Conservation (phyloP, 306 rosid species). For the Oxytropis ochrocephala region DNA sequence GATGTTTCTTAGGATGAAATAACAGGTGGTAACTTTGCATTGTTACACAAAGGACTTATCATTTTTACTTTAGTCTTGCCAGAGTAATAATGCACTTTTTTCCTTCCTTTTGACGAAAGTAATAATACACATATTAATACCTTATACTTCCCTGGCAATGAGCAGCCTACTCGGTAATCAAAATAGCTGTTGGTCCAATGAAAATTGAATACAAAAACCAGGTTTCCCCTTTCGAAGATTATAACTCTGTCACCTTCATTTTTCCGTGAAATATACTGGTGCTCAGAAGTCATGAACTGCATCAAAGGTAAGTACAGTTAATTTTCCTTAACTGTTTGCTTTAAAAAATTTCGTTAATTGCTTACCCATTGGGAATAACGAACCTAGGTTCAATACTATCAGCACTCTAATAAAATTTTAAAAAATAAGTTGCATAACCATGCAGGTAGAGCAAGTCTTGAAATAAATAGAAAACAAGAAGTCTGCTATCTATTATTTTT, state of each 20-base stretch:
- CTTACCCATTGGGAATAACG: background rate
- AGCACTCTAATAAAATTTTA: background rate
- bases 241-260: conserved; percentile 67
- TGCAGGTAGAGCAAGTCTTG: background rate
- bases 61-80: background rate
- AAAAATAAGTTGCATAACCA: background rate
- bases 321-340: conserved; percentile 8
- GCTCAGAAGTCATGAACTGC: conserved; percentile 95
- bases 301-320: conserved; percentile 26
- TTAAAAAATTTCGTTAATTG: background rate
- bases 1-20: background rate
- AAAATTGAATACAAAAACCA: conserved; percentile 89
- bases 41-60: background rate
- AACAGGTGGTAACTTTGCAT: background rate
- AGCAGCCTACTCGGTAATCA: conserved; percentile 82
- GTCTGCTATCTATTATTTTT: background rate
- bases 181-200: conserved; percentile 87
- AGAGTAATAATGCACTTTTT: background rate
- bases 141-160: conserved; percentile 82
- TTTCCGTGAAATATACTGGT: conserved; percentile 76
- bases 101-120: background rate
- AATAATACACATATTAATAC: conserved; percentile 33
- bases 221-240: conserved; percentile 77
- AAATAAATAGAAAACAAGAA: conserved; percentile 8
- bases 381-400: background rate